Evolutionary conservation across 2,329 filamentous ascomycete species (phyloP).

Genomic region (Coniochaeta sp.): DNA sequence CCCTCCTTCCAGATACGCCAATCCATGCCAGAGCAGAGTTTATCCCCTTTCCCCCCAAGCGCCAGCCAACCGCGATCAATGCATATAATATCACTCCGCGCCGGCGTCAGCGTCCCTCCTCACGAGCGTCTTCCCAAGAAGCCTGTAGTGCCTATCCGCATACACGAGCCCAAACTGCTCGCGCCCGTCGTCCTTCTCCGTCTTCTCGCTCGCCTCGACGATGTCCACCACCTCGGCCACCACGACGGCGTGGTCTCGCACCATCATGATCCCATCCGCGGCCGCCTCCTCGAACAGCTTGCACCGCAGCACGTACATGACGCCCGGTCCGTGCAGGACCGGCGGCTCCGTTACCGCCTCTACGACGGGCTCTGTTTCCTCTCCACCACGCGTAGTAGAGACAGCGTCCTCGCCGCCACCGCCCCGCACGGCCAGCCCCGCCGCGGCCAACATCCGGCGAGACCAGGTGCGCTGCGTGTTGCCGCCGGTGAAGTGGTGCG

Average conservation of each 20-base stretch:
- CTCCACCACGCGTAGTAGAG: too few species aligned
- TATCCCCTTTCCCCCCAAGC: not conserved
- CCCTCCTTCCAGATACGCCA: not conserved
- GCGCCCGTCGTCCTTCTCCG: constrained; percentile 11
- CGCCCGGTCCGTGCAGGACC: constrained; percentile 40
- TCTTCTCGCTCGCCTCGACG: constrained; percentile 18
- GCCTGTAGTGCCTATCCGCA: constrained; percentile 40
- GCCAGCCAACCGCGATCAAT: not conserved
- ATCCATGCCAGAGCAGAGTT: not conserved
- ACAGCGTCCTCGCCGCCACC: not conserved
- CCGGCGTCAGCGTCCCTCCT: not conserved
- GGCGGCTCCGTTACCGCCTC: constrained; percentile 23
- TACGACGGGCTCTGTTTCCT: constrained; percentile 9
- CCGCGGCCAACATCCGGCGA: constrained; percentile 27
- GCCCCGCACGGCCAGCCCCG: constrained; percentile 18
- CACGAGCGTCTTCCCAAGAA: constrained; percentile 35
- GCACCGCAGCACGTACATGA: constrained; percentile 42
- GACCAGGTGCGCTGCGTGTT: constrained; percentile 25
- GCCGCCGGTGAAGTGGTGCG: constrained; percentile 43
- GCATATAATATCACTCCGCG: not conserved
- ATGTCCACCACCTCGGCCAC: constrained; percentile 43
- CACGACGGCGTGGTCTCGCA: constrained; percentile 45
- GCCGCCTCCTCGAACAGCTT: constrained; percentile 29
- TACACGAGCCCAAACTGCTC: constrained; percentile 40
- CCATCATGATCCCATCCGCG: constrained; percentile 34